Conservation (phyloP, 1,139 yeast genomes). For the Lodderomyces oxycetoniae region DNA sequence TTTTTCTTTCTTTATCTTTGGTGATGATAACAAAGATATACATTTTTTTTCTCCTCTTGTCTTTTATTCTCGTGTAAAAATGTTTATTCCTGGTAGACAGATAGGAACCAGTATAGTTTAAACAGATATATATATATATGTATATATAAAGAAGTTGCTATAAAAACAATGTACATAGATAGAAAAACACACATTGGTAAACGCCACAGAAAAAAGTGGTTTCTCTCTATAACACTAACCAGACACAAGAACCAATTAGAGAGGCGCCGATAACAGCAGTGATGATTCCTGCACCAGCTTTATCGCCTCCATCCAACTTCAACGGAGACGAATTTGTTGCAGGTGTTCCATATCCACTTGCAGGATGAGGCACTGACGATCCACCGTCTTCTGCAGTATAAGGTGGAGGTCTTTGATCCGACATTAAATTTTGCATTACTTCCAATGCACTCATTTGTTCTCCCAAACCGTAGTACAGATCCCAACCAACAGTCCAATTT, state of each 20-base stretch:
- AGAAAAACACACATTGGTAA: no score
- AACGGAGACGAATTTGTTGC: constrained; percentile 42
- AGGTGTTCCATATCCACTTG: constrained; percentile 51
- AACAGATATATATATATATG: no score
- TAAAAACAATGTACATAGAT: no score
- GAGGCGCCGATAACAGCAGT: constrained; percentile 70
- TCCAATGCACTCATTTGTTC: constrained; percentile 91
- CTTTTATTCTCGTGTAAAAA: no score
- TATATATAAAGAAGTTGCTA: no score
- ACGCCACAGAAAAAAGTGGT: no score
- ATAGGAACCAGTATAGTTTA: no score
- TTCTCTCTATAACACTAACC: constrained; percentile 41
- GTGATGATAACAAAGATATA: no score
- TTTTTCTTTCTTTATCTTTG: no score
- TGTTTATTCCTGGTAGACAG: no score
- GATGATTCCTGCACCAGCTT: constrained; percentile 85
- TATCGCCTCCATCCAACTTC: constrained; percentile 55
- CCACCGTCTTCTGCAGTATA: constrained; percentile 59
- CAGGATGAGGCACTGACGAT: constrained; percentile 52
- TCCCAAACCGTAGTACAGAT: constrained; percentile 80
- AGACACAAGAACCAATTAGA: constrained; percentile 60
- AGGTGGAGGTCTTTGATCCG: constrained; percentile 51
- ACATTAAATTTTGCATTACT: constrained; percentile 60
- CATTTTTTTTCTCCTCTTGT: no score
- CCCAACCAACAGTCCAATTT: constrained; percentile 48